Base-by-base conservation (phyloP, 148 eudicot species). In the Spergularia bocconei region DNA sequence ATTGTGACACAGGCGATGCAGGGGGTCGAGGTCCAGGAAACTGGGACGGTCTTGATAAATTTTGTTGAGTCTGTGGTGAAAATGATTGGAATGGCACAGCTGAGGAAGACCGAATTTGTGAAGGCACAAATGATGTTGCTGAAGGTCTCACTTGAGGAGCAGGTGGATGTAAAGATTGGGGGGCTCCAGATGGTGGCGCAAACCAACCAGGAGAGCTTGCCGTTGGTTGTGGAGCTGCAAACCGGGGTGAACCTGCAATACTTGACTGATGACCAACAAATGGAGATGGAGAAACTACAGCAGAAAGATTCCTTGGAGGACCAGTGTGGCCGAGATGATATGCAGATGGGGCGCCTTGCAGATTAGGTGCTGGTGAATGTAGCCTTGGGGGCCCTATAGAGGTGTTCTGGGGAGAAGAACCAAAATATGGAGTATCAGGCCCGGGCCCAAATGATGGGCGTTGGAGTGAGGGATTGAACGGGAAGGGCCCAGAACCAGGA, bases 381-480 rank as follows among this genome's bases (percentile, higher is more conserved):
- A 83, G 77, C 69, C 87, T 69, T 25, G 89, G 85, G 20, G 79
- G 75, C 54, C 69, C 44, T 67, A 77, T 63, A 60, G 82, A 70
- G 11, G 79, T 82, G 66, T 70, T 79, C 67, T 83, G 94, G 50
- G 86, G 70, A 79, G 81, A 77, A 11, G 84, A 75, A 51, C 83
- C 82, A 78, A 80, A 82, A 67, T 80, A 63, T 7, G 77, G 53
- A 60, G 74, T 63, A 75, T 66, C 79, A 61, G 83, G 86, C 72
- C 86, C 85, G 55, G 83, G 83, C 25, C 84, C 79, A 78, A 86
- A 85, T 21, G 76, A 54, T 19, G 88, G 81, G 23, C 82, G 83
- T 77, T 75, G 78, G 36, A 76, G 77, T 48, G 89, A 63, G 48
- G 84, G 78, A 72, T 79, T 88, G 48, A 72, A 83, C 62, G 86